phyloP scores from a whole-genome alignment of 208 protist species.

The Crithidia acanthocephali region DNA sequence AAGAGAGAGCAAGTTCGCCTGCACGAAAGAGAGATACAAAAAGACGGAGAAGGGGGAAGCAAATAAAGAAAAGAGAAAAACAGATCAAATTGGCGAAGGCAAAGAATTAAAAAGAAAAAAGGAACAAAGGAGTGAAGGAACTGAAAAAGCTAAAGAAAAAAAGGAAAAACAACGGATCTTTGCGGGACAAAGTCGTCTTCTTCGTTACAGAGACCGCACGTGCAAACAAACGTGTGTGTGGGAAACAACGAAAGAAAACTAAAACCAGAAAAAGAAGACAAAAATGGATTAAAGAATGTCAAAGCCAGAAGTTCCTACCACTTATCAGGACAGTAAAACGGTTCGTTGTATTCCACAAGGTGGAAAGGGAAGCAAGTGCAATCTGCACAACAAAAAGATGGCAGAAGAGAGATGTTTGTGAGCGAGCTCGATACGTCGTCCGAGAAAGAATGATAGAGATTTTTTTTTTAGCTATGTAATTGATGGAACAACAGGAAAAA shows the following conservation, averaged over 20 bases:
- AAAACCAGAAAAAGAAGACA: constrained; percentile 3
- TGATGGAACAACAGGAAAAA: not conserved
- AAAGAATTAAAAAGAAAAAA: constrained; percentile 6
- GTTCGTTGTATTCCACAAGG: no score
- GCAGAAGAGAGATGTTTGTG: not conserved
- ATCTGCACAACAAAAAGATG: not conserved
- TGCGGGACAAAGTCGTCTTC: not conserved
- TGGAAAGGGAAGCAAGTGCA: not conserved
- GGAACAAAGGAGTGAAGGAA: not conserved
- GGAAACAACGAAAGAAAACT: constrained; percentile 3
- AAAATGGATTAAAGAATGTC: not conserved
- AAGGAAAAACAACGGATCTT: not conserved
- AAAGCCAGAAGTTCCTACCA: not conserved
- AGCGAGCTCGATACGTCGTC: not conserved
- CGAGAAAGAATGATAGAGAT: not conserved
- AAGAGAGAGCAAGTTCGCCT: not conserved
- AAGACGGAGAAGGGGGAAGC: not conserved
- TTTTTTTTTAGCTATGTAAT: not conserved
- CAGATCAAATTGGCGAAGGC: not conserved
- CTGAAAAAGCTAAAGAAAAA: not conserved
- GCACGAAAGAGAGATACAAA: constrained; percentile 10
- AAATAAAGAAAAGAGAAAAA: constrained; percentile 12
- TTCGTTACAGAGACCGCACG: not conserved
- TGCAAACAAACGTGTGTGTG: not conserved
- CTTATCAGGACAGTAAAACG: not conserved